A percentile compares a stretch with the other conserved stretches of the same genome.
Evolutionary conservation across 1,284 basidiomycete species (phyloP).

Genomic region (Leccinum idahoense): DNA sequence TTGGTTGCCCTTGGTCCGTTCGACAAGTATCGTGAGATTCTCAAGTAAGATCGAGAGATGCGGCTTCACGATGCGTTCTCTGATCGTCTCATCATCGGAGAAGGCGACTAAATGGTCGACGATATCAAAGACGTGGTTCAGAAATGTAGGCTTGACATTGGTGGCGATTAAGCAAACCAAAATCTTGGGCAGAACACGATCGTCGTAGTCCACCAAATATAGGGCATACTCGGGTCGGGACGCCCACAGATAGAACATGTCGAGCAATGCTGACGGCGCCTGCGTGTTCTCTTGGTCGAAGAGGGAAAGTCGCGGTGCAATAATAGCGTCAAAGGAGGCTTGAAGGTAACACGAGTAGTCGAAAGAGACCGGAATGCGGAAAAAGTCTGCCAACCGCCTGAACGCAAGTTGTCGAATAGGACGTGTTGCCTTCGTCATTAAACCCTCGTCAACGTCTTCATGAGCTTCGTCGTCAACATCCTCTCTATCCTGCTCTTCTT

Average conservation of each 20-base stretch:
- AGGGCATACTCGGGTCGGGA: constrained; percentile 50
- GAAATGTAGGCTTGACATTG: constrained; percentile 84
- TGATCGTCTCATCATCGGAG: constrained; percentile 44
- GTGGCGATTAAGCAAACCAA: constrained; percentile 65
- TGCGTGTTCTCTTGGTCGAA: constrained; percentile 89
- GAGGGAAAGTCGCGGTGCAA: constrained; percentile 76
- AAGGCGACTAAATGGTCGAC: constrained; percentile 70
- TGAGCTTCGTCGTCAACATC: constrained; percentile 24
- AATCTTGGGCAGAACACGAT: constrained; percentile 33
- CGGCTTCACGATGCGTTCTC: constrained; percentile 63
- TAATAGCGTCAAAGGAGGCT: constrained; percentile 65
- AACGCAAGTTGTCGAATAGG: constrained; percentile 79
- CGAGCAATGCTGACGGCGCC: constrained; percentile 84
- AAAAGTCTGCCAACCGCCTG: constrained; percentile 87
- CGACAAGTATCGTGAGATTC: constrained; percentile 71
- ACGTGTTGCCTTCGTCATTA: constrained; percentile 45
- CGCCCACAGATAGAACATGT: constrained; percentile 83
- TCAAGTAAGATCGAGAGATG: constrained; percentile 74
- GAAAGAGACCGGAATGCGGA: constrained; percentile 67
- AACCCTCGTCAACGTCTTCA: constrained; percentile 31
- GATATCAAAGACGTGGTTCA: constrained; percentile 82
- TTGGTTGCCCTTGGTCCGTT: constrained; percentile 53
- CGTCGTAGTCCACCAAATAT: constrained; percentile 71
- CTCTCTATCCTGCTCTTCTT: constrained; percentile 35
- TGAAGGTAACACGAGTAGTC: constrained; percentile 73